Evolutionary conservation across 163 green algal species (phyloP), one percentile per base, ranked within the genome.

Genomic region (Scenedesmus sp.): DNA sequence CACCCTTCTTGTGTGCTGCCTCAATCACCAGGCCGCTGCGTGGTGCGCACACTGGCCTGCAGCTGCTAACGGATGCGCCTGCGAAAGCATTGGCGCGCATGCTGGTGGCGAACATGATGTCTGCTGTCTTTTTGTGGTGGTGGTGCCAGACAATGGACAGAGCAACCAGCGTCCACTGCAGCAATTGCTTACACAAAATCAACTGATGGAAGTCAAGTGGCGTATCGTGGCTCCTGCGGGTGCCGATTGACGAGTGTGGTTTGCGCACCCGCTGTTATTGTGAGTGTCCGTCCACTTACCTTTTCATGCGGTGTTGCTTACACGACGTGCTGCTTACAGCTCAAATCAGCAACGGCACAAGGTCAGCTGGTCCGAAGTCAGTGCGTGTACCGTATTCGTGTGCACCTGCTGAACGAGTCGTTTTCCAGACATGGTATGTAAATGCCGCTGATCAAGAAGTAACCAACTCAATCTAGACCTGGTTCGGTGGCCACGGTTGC

Each of bases 1-100:
- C 89, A 92, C 95, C 95, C 92, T 97, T 97, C 94, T 97, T 97
- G 89, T 97, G 95, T 15, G 95, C 95, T 70, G 92, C 92, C 86
- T 95, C 87, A 61, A 96, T 94, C n/a, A 95, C 93, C 43, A 96
- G 78, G 16, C 86, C 59, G 61, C 85, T 92, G 40, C 89, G 91
- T 30, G 90, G 78, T 18, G 83, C 83, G 61, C 65, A 78, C 3
- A 83, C 76, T 37, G 89, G 80, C 4, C 53, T 46, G 35, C 46
- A 42, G 80, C 80, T 51, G 65, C 61, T 89, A 46, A 84, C 44
- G 24, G n/a, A 73, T 37, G 53, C 16, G 12, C 85, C 70, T 37
- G 72, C 70, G 33, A 90, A 78, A 5, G 49, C 61, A 46, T 46
- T 89, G 72, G 46, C 65, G 40, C 86, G 56, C n/a, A 91, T 80